Evolutionary conservation across 2,329 filamentous ascomycete genomes (phyloP).

Genomic region (Byssoonygena ceratinophila): DNA sequence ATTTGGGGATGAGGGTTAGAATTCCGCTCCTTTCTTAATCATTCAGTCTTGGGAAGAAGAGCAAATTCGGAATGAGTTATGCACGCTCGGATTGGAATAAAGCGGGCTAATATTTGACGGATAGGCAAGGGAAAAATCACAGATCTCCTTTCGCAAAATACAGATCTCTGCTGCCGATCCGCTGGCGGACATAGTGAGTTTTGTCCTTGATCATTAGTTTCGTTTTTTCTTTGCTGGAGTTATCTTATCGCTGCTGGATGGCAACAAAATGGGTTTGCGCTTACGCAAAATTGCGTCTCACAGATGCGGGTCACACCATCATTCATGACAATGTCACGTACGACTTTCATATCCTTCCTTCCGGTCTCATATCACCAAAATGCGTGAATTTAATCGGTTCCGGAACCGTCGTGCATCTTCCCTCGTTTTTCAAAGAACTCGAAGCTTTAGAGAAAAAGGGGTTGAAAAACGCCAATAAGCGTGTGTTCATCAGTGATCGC

Average conservation of each 20-base stretch:
- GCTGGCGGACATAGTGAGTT: conserved; percentile 39
- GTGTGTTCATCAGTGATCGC: conserved; percentile 38
- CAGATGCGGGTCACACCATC: conserved; percentile 40
- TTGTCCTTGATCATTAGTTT: neutral
- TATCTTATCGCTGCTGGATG: neutral
- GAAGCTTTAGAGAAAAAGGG: conserved; percentile 36
- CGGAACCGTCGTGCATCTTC: conserved; percentile 39
- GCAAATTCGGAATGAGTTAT: neutral
- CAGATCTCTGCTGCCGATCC: conserved; percentile 37
- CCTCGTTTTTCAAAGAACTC: conserved; percentile 41
- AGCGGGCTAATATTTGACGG: conserved; percentile 7
- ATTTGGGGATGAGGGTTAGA: conserved; percentile 40
- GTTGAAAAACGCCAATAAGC: conserved; percentile 30
- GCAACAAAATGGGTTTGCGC: neutral
- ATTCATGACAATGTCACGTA: conserved; percentile 39
- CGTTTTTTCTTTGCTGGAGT: too few relatives aligned
- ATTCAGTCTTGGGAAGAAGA: neutral
- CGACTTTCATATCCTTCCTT: conserved; percentile 41
- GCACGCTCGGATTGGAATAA: neutral
- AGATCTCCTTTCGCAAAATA: conserved; percentile 38
- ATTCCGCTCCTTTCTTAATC: neutral
- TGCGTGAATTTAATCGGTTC: conserved; percentile 41
- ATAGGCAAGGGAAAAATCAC: conserved; percentile 41
- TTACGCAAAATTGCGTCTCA: neutral
- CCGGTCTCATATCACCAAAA: conserved; percentile 32